These are phyloP conservation scores for Gelatoporia subvermispora DNA, from an alignment of 768 basidiomycete genomes.

Conservation along the genomic window DNA sequence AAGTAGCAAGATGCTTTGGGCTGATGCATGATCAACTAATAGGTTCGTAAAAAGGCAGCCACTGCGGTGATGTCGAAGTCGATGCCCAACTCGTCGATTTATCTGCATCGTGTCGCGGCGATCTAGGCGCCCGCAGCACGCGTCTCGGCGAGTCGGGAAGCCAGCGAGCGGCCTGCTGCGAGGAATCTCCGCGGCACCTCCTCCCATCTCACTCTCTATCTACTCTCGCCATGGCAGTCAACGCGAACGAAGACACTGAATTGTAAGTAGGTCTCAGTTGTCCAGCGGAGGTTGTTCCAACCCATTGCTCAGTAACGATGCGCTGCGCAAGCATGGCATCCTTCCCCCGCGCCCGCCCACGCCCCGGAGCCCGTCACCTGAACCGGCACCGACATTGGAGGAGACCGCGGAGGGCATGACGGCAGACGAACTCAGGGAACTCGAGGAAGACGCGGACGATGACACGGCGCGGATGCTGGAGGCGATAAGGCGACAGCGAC, in stretches of 20 bases:
- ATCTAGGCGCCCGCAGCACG: no score
- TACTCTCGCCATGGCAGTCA: conserved; percentile 54
- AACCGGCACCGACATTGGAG: conserved; percentile 67
- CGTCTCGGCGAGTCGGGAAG: no score
- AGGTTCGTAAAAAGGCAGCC: no score
- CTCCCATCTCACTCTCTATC: background rate
- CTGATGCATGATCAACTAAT: no score
- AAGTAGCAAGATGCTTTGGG: no score
- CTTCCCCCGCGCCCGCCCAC: conserved; percentile 68
- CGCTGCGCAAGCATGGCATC: conserved; percentile 88
- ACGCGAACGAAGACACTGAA: conserved; percentile 92
- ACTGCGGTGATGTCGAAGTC: no score
- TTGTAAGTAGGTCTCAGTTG: conserved; percentile 54
- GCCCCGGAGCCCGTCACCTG: conserved; percentile 76
- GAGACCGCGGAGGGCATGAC: conserved; percentile 64
- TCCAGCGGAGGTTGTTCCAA: conserved; percentile 5
- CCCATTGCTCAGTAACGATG: conserved; percentile 71
- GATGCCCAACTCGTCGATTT: no score
- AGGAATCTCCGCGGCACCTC: background rate
- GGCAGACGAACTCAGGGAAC: conserved; percentile 55
- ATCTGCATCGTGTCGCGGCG: no score
- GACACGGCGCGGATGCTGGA: conserved; percentile 73
- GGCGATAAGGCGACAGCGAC: conserved; percentile 55
- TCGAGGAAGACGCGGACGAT: conserved; percentile 69
- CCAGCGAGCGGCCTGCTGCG: no score